Evolutionary conservation across 176 grass and related monocot genomes (phyloP).

Genomic region (Rhipidocladum racemiflorum): DNA sequence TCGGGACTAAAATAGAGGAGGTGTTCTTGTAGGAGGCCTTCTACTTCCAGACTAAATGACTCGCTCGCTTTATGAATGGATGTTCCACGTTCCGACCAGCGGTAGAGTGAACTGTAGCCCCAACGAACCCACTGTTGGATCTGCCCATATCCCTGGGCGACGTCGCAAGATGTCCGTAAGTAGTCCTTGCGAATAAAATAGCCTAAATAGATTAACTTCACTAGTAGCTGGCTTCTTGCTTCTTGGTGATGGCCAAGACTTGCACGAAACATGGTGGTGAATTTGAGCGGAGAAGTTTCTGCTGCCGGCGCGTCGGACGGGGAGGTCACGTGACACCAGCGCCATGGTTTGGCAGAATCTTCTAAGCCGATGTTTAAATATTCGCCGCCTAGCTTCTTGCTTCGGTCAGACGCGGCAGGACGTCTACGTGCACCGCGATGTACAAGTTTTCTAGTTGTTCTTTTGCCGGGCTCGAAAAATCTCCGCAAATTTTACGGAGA

Average conservation of each 20-base stretch:
- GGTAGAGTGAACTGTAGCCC: no score
- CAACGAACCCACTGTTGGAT: no score
- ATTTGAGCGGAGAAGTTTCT: conserved; percentile 41
- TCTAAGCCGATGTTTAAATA: background rate
- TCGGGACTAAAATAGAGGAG: no score
- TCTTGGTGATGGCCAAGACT: background rate
- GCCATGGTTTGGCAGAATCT: conserved; percentile 15
- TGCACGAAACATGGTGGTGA: background rate
- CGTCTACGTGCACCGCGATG: background rate
- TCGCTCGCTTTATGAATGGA: no score
- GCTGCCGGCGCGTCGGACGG: conserved; percentile 35
- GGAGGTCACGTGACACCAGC: conserved; percentile 27
- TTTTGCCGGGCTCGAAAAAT: no score
- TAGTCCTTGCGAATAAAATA: background rate
- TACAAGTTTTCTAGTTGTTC: background rate
- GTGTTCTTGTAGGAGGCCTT: no score
- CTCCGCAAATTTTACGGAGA: no score
- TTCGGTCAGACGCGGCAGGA: conserved; percentile 23
- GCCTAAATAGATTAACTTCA: no score
- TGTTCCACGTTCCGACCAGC: no score
- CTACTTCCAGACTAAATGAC: no score
- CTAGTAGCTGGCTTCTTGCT: background rate
- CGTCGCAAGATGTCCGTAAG: background rate
- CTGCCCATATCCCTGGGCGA: no score
- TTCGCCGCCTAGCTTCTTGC: background rate